phyloP scores from a whole-genome alignment of 2,329 filamentous ascomycete species.

The Penicillium aurantiogriseum region DNA sequence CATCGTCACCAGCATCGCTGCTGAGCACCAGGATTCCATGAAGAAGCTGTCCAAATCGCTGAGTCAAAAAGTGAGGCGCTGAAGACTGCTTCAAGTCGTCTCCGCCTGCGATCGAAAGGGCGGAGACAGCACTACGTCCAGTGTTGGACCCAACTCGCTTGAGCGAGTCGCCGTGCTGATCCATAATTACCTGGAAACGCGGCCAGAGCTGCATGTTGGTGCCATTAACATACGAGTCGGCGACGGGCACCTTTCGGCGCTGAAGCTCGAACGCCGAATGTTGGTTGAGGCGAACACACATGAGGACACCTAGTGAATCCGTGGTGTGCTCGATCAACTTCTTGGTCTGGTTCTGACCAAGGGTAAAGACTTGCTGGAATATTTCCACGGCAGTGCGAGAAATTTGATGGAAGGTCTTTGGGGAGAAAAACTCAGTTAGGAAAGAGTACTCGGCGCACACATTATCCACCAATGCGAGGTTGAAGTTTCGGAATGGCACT shows the following conservation, averaged over 20 bases:
- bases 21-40: conserved; percentile 81
- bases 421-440: conserved; percentile 82
- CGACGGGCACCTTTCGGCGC: conserved; percentile 80
- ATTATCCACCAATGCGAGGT: conserved; percentile 90
- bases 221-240: conserved; percentile 89
- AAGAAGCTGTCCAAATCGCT: conserved; percentile 90
- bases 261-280: conserved; percentile 93
- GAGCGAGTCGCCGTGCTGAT: conserved; percentile 85
- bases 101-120: conserved; percentile 54
- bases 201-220: conserved; percentile 97
- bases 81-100: conserved; percentile 45
- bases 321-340: conserved; percentile 72
- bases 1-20: conserved; percentile 88
- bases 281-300: conserved; percentile 93
- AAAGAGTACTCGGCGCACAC: conserved; percentile 94
- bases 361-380: conserved; percentile 83
- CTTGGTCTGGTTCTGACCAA: conserved; percentile 75
- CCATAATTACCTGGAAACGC: conserved; percentile 89
- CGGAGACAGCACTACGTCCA: conserved; percentile 50
- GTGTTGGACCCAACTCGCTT: conserved; percentile 55
- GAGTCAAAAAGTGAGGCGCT: conserved; percentile 87
- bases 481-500: conserved; percentile 89
- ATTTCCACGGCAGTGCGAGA: conserved; percentile 82
- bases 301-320: conserved; percentile 80
- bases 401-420: conserved; percentile 71